Conservation (phyloP, 164 flowering plant genomes). For the Magnolia changhungtana region DNA sequence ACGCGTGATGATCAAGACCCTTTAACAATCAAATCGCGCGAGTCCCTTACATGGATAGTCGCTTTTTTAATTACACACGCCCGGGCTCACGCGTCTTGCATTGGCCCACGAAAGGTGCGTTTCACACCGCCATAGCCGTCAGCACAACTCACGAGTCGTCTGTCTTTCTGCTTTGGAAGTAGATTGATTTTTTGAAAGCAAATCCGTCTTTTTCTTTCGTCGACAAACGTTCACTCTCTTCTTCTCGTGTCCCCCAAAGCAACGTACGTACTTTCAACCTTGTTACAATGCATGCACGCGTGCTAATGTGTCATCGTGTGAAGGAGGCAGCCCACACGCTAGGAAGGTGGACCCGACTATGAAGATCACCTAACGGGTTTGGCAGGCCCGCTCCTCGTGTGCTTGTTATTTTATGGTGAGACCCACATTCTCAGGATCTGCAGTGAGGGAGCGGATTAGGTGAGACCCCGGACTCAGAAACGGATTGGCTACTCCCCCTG, state of each 20-base stretch:
- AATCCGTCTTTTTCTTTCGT: not conserved
- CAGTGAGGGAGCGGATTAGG: too few species aligned
- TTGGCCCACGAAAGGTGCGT: not conserved
- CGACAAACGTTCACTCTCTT: not conserved
- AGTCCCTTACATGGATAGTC: not conserved
- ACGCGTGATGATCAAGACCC: not conserved
- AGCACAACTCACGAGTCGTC: not conserved
- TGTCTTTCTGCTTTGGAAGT: not conserved
- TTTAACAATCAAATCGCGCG: not conserved
- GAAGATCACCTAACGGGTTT: too few species aligned
- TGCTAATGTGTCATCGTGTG: not conserved
- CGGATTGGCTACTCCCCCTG: too few species aligned
- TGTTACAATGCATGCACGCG: not conserved
- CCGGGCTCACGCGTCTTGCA: not conserved
- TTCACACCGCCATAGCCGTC: not conserved
- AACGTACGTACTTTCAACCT: not conserved
- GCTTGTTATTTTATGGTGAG: too few species aligned
- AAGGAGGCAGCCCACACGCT: not conserved
- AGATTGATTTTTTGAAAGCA: too few species aligned
- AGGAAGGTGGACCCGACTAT: not conserved
- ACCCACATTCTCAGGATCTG: too few species aligned
- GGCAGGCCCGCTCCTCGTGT: too few species aligned
- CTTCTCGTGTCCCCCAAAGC: not conserved
- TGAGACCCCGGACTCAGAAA: too few species aligned
- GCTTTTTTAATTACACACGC: not conserved